phyloP scores from a whole-genome alignment of 1,284 basidiomycete species.

The Puccinia triticina region DNA sequence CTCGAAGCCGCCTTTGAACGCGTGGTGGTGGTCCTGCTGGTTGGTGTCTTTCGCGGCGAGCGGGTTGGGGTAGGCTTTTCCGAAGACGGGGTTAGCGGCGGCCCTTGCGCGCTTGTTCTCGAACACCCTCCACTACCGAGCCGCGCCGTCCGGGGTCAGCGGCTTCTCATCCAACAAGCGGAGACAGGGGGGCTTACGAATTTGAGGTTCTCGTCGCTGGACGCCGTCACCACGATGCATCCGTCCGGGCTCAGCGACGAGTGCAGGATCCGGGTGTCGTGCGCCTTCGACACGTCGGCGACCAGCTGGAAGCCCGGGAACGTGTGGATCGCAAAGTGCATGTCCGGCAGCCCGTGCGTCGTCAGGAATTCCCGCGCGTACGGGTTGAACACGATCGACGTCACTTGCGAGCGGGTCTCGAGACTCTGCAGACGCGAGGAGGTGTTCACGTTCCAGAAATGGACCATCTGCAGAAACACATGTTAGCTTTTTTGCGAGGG shows the following conservation, averaged over 20 bases:
- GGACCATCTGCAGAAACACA: conserved; percentile 36
- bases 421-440: conserved; percentile 60
- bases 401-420: conserved; percentile 84
- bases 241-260: conserved; percentile 83
- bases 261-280: conserved; percentile 84
- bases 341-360: conserved; percentile 85
- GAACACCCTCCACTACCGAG: conserved; percentile 32
- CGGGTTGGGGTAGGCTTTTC: conserved; percentile 22
- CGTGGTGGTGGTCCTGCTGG: conserved; percentile 23
- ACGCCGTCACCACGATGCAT: conserved; percentile 83
- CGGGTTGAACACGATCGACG: conserved; percentile 83
- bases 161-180: too few relatives aligned
- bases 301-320: conserved; percentile 75
- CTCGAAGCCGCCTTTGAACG: conserved; percentile 7
- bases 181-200: conserved; percentile 62
- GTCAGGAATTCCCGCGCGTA: conserved; percentile 88
- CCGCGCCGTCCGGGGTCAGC: too few relatives aligned
- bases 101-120: conserved; percentile 24
- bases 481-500: too few relatives aligned
- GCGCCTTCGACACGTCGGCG: conserved; percentile 85
- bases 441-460: conserved; percentile 51
- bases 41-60: neutral
- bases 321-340: conserved; percentile 70
- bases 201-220: conserved; percentile 91
- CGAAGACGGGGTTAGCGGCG: neutral